Percentiles rank a stretch among this genome's conserved stretches.
Evolutionary conservation across 768 basidiomycete genomes (phyloP).

Genomic region (Tulasnella sp.): DNA sequence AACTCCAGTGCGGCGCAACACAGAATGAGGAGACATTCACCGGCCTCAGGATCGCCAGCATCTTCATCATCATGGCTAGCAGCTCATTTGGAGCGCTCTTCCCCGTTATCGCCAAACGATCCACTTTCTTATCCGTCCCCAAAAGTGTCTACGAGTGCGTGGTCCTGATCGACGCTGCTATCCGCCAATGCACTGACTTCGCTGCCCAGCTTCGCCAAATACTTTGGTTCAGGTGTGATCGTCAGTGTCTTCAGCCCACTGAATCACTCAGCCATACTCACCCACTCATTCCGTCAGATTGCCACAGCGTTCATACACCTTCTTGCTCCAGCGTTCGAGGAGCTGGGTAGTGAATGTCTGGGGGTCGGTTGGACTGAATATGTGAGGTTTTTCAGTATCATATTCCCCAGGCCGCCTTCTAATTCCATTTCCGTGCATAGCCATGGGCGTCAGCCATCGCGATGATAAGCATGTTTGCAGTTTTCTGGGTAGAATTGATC

Average conservation of each 20-base stretch:
- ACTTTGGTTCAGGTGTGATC: conserved; percentile 83
- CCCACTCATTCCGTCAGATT: conserved; percentile 37
- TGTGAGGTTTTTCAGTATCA: conserved; percentile 30
- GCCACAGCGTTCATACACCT: conserved; percentile 86
- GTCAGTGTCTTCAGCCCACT: conserved; percentile 32
- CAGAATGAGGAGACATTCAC: conserved; percentile 11
- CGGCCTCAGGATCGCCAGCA: conserved; percentile 48
- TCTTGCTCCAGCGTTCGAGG: conserved; percentile 59
- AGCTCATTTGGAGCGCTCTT: conserved; percentile 54
- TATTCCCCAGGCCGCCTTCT: neutral
- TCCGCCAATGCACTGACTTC: neutral
- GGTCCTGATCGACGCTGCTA: neutral
- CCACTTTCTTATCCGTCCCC: conserved; percentile 44
- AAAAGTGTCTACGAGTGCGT: conserved; percentile 56
- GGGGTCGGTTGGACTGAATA: conserved; percentile 57
- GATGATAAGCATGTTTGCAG: conserved; percentile 64
- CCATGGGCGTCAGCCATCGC: conserved; percentile 74
- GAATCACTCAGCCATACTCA: neutral
- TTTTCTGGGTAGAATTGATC: conserved; percentile 75
- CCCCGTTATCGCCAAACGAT: conserved; percentile 49
- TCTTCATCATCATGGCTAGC: conserved; percentile 59
- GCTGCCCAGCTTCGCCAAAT: conserved; percentile 58
- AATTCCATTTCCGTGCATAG: conserved; percentile 29
- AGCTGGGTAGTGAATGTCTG: conserved; percentile 59
- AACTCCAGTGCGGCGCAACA: conserved; percentile 10